Percentiles rank a stretch among this genome's conserved stretches.
These are phyloP conservation scores for Lentinula boryana DNA, from an alignment of 768 basidiomycete species.

Conservation along the genomic window DNA sequence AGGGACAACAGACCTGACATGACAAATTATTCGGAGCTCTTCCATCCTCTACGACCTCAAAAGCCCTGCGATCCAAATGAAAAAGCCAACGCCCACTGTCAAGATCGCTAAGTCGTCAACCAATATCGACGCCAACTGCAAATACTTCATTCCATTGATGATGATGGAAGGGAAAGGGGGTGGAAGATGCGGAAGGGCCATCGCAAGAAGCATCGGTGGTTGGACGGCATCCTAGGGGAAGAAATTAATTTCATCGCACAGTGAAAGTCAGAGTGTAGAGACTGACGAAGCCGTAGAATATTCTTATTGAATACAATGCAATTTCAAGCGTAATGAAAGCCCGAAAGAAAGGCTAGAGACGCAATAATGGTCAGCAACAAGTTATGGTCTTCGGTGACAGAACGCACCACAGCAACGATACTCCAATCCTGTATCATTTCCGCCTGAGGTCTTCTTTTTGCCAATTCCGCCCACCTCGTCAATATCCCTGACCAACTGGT, in stretches of 20 bases:
- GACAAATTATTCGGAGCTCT: not conserved
- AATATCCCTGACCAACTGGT: constrained; percentile 28
- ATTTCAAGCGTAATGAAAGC: constrained; percentile 71
- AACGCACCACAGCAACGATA: constrained; percentile 55
- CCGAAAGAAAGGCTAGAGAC: constrained; percentile 72
- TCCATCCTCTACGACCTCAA: constrained; percentile 13
- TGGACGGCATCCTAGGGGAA: constrained; percentile 46
- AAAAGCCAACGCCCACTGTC: constrained; percentile 66
- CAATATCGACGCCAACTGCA: constrained; percentile 60
- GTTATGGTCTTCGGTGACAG: not conserved
- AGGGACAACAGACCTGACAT: not conserved
- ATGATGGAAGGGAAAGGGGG: constrained; percentile 58
- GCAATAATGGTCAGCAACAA: constrained; percentile 5
- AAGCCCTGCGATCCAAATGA: constrained; percentile 51
- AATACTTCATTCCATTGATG: constrained; percentile 56
- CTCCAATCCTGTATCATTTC: constrained; percentile 25
- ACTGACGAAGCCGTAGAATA: constrained; percentile 66
- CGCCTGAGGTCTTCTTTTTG: constrained; percentile 27
- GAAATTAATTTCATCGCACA: not conserved
- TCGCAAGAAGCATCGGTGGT: constrained; percentile 51
- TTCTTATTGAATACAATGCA: constrained; percentile 62
- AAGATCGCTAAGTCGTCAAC: constrained; percentile 68
- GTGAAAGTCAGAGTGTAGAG: not conserved
- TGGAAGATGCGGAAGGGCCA: constrained; percentile 63
- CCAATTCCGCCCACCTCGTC: constrained; percentile 61